Percentiles rank a stretch among this genome's conserved stretches.
phyloP scores from a whole-genome alignment of 1,139 yeast species.

The Zygosaccharomyces pseudobailii region DNA sequence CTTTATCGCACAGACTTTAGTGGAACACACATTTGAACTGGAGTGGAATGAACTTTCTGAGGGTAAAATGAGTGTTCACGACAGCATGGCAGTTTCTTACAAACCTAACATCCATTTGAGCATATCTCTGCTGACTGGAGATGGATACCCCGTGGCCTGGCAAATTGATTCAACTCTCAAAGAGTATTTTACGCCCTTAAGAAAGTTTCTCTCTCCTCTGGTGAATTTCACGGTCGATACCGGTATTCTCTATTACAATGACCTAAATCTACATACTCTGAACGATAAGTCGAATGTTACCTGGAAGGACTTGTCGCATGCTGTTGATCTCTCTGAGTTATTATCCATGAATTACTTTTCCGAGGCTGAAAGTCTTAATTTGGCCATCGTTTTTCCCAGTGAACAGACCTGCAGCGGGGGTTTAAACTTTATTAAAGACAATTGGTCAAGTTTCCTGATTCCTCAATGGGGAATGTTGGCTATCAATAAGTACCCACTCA shows the following conservation, averaged over 20 bases:
- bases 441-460: constrained; percentile 64
- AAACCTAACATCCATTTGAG: constrained; percentile 63
- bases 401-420: constrained; percentile 19
- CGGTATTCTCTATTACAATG: constrained; percentile 65
- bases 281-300: constrained; percentile 39
- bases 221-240: constrained; percentile 74
- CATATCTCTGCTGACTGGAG: constrained; percentile 57
- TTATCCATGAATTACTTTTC: constrained; percentile 28
- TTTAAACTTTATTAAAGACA: constrained; percentile 16
- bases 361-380: constrained; percentile 26
- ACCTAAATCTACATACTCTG: constrained; percentile 38
- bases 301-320: constrained; percentile 34
- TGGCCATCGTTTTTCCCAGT: constrained; percentile 33
- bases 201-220: constrained; percentile 44
- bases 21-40: constrained; percentile 48
- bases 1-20: constrained; percentile 51
- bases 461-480: constrained; percentile 91
- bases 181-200: constrained; percentile 43
- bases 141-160: constrained; percentile 53
- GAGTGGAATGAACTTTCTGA: constrained; percentile 38
- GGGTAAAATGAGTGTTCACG: constrained; percentile 6
- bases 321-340: constrained; percentile 38
- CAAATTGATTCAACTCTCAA: constrained; percentile 45
- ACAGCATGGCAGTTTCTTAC: constrained; percentile 46
- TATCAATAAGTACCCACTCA: constrained; percentile 41